phyloP scores from a whole-genome alignment of 2,329 filamentous ascomycete genomes.

The Periconia digitata region DNA sequence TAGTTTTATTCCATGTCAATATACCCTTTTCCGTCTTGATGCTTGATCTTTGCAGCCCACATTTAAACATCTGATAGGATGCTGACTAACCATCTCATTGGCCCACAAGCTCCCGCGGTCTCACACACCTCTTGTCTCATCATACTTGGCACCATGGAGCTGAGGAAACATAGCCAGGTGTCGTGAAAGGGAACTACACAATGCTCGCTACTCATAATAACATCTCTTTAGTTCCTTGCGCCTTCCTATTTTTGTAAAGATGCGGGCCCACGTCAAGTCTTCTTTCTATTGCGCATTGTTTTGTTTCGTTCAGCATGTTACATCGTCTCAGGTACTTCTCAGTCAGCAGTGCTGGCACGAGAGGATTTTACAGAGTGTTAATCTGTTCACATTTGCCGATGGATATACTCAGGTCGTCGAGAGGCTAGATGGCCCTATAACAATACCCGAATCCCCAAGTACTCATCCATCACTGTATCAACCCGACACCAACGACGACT shows the following conservation, averaged over 20 bases:
- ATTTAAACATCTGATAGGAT: not conserved
- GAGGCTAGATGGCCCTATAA: not conserved
- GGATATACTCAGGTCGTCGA: constrained; percentile 8
- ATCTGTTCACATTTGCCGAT: constrained; percentile 17
- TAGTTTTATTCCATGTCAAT: constrained; percentile 6
- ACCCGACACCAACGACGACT: not conserved
- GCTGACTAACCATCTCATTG: constrained; percentile 9
- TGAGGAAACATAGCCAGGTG: not conserved
- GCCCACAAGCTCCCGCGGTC: constrained; percentile 7
- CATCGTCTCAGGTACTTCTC: not conserved
- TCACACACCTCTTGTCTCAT: constrained; percentile 17
- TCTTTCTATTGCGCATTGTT: not conserved
- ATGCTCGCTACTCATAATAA: not conserved
- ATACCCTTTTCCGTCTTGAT: constrained; percentile 10
- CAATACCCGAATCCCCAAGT: not conserved
- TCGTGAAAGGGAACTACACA: not conserved
- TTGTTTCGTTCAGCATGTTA: not conserved
- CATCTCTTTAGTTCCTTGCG: not conserved
- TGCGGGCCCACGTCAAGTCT: not conserved
- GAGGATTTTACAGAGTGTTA: constrained; percentile 11
- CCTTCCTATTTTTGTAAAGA: not conserved
- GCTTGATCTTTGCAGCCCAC: not conserved
- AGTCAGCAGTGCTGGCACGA: constrained; percentile 31
- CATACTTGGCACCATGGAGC: not conserved
- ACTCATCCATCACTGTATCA: not conserved